Percentiles rank a stretch among this genome's conserved stretches.
These are phyloP conservation scores for Microsporum audouinii DNA, from an alignment of 2,329 filamentous ascomycete genomes.

Conservation along the genomic window DNA sequence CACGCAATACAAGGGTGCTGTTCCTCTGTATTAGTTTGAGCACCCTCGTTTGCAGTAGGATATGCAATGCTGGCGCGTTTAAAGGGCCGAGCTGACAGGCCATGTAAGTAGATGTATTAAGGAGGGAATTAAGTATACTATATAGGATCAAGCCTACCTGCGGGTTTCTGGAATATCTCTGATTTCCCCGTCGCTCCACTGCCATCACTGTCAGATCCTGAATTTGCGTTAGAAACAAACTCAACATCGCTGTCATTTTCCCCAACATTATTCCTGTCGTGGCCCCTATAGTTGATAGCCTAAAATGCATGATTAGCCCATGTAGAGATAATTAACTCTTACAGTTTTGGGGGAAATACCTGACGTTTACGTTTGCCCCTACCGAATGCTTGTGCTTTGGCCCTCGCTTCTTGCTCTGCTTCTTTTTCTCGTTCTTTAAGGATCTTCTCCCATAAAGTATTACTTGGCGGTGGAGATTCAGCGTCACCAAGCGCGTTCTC, in stretches of 20 bases:
- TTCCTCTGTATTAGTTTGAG: background rate
- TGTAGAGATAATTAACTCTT: background rate
- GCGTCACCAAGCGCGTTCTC: conserved; percentile 49
- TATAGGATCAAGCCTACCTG: background rate
- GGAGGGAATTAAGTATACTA: background rate
- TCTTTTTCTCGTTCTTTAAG: conserved; percentile 69
- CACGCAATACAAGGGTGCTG: conserved; percentile 43
- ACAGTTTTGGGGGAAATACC: conserved; percentile 31
- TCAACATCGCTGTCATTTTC: conserved; percentile 11
- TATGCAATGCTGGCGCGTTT: conserved; percentile 24
- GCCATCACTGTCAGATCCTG: conserved; percentile 21
- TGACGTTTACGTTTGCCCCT: conserved; percentile 66
- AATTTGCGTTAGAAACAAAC: conserved; percentile 7
- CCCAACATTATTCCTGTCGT: background rate
- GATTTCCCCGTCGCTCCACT: conserved; percentile 6
- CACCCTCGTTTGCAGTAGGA: background rate
- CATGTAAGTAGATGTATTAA: background rate
- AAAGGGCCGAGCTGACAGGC: conserved; percentile 23
- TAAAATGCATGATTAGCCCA: background rate
- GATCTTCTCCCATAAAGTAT: conserved; percentile 80
- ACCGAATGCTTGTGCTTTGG: conserved; percentile 63
- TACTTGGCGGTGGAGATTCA: conserved; percentile 47
- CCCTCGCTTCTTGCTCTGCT: conserved; percentile 59
- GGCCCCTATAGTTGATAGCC: conserved; percentile 12
- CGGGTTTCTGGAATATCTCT: background rate